A percentile compares a stretch with the other conserved stretches of the same genome.
These are phyloP conservation scores for Senecio squalidus DNA, from an alignment of 140 eudicot genomes.

Conservation along the genomic window DNA sequence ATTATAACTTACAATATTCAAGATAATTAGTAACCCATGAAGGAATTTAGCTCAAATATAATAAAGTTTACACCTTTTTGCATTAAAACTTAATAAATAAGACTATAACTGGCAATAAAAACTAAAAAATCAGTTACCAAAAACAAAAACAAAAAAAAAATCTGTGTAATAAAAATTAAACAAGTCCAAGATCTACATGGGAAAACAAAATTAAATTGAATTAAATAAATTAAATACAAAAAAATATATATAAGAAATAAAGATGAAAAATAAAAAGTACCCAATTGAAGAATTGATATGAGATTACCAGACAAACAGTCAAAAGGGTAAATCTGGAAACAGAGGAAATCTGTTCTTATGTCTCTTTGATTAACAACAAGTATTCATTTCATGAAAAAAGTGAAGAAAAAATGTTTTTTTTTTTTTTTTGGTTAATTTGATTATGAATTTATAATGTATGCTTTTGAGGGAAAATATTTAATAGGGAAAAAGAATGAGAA, in stretches of 20 bases:
- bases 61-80: too few relatives aligned
- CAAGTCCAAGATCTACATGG: conserved; percentile 1
- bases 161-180: conserved; percentile 10
- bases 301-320: conserved; percentile 16
- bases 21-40: too few relatives aligned
- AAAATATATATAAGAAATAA: background rate
- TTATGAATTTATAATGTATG: background rate
- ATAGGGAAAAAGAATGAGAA: background rate
- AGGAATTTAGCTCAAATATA: too few relatives aligned
- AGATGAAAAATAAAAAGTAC: background rate
- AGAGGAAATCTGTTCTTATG: background rate
- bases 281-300: conserved; percentile 12
- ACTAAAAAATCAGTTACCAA: background rate
- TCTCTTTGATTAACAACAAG: conserved; percentile 9
- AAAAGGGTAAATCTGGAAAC: conserved; percentile 13
- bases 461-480: background rate
- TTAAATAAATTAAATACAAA: background rate
- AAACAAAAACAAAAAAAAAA: background rate
- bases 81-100: too few relatives aligned
- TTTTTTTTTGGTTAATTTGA: background rate
- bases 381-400: background rate
- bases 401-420: background rate
- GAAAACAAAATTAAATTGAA: background rate
- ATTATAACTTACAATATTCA: too few relatives aligned
- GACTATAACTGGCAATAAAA: too few relatives aligned